These are phyloP conservation scores for Chenopodium suecicum DNA, from an alignment of 148 eudicot genomes.

Conservation along the genomic window DNA sequence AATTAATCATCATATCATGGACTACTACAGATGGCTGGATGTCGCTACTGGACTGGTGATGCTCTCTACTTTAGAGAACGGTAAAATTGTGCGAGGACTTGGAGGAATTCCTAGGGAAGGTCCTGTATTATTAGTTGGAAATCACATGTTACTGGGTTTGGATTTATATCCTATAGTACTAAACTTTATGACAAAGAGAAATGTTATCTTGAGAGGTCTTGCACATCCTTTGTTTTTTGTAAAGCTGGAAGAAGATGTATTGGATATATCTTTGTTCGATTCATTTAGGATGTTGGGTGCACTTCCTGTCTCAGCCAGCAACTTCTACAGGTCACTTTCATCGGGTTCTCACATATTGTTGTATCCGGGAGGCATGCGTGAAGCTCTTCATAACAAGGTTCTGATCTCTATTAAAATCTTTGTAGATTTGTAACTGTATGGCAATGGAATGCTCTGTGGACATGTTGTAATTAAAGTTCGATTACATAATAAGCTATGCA, in stretches of 20 bases:
- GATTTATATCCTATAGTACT: constrained; percentile 43
- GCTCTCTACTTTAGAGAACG: constrained; percentile 70
- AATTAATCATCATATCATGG: no score
- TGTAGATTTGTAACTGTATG: no score
- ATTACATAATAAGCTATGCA: constrained; percentile 13
- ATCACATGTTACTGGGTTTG: constrained; percentile 64
- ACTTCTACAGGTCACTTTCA: constrained; percentile 55
- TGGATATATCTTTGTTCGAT: constrained; percentile 47
- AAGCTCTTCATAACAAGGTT: constrained; percentile 75
- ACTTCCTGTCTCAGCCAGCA: constrained; percentile 53
- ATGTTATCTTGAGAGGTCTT: constrained; percentile 54
- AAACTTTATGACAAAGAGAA: constrained; percentile 43
- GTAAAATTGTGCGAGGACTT: constrained; percentile 61
- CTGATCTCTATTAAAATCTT: neutral
- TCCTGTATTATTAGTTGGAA: constrained; percentile 66
- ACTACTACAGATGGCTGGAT: constrained; percentile 39
- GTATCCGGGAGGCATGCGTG: constrained; percentile 78
- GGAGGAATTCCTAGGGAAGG: constrained; percentile 69
- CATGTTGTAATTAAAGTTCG: neutral
- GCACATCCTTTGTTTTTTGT: constrained; percentile 58
- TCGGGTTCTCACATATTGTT: constrained; percentile 55
- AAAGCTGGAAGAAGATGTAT: constrained; percentile 13
- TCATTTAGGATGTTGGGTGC: constrained; percentile 55
- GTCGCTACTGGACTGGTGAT: constrained; percentile 51
- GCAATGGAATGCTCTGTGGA: neutral